Conservation (phyloP, 306 rosid species). For the Styphnolobium japonicum region DNA sequence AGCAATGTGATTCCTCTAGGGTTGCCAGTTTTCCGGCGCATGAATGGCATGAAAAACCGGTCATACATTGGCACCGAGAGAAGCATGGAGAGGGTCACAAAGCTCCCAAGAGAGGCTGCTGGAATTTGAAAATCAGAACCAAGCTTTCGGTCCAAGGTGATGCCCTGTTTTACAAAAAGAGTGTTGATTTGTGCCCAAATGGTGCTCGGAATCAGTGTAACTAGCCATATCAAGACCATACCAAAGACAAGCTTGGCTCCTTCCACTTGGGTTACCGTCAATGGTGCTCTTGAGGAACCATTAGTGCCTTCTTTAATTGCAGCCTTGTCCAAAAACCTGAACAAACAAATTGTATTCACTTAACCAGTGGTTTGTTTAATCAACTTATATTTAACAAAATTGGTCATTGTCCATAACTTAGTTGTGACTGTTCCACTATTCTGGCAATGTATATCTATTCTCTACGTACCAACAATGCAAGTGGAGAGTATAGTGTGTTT, state of each 20-base stretch:
- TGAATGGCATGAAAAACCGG: constrained; percentile 60
- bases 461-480: neutral
- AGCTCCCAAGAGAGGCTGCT: constrained; percentile 70
- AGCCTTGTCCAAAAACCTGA: constrained; percentile 58
- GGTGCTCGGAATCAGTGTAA: constrained; percentile 73
- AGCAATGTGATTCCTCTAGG: constrained; percentile 89
- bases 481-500: neutral
- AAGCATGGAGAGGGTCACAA: constrained; percentile 77
- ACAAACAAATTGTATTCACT: neutral
- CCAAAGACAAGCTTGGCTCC: constrained; percentile 74
- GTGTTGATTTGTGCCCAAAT: constrained; percentile 84
- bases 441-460: neutral
- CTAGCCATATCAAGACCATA: constrained; percentile 62
- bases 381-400: neutral
- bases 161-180: constrained; percentile 87
- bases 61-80: constrained; percentile 77
- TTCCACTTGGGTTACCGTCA: constrained; percentile 89
- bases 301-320: constrained; percentile 24
- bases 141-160: constrained; percentile 65
- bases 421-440: neutral
- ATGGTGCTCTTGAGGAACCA: constrained; percentile 30
- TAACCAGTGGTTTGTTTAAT: neutral
- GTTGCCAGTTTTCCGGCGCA: constrained; percentile 58
- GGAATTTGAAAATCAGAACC: constrained; percentile 68
- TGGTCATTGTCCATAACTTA: neutral